Evolutionary conservation across 768 basidiomycete species (phyloP).

Genomic region (Rhodotorula paludigena): DNA sequence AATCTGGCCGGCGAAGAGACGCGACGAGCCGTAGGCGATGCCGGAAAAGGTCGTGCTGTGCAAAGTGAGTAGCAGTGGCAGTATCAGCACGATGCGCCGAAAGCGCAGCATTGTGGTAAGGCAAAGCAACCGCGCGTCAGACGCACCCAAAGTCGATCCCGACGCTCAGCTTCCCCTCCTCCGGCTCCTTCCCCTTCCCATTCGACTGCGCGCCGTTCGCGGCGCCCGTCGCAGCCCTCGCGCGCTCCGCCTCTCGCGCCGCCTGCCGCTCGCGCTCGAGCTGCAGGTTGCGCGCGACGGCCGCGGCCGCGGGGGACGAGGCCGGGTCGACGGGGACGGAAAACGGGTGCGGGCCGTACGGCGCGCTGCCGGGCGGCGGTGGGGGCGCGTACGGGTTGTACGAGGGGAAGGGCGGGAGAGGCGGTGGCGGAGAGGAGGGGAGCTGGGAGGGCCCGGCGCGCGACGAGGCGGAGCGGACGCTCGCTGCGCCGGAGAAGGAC

Average conservation of each 20-base stretch:
- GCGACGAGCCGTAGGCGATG: conserved; percentile 69
- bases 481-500: background rate
- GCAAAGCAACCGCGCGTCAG: background rate
- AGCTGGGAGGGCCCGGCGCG: background rate
- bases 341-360: background rate
- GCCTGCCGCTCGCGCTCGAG: background rate
- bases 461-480: background rate
- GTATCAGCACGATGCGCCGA: background rate
- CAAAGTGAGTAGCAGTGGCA: background rate
- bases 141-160: conserved; percentile 23
- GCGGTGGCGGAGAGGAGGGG: background rate
- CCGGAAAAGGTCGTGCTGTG: conserved; percentile 41
- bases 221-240: background rate
- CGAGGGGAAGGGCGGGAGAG: background rate
- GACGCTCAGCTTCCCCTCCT: conserved; percentile 19
- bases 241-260: background rate
- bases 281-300: conserved; percentile 5
- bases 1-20: conserved; percentile 69
- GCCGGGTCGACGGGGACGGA: background rate
- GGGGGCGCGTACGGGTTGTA: background rate
- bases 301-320: background rate
- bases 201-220: background rate
- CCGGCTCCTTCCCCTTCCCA: conserved; percentile 1
- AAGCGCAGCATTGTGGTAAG: no score
- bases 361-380: background rate